Evolutionary conservation across 352 stramenopile genomes (phyloP).

Genomic region (Phytophthora parvispora): DNA sequence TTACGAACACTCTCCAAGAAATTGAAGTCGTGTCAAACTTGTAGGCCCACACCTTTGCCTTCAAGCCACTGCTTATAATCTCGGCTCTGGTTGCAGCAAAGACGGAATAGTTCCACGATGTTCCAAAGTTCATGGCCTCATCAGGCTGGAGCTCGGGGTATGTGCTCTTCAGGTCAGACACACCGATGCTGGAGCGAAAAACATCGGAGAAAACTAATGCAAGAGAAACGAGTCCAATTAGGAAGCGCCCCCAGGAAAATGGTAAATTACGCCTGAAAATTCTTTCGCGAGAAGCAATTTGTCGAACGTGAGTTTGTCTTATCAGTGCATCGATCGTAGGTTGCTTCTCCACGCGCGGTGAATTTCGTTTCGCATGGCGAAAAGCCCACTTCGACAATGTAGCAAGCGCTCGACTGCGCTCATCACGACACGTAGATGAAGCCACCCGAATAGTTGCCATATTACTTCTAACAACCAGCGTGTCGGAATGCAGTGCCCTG

Average conservation of each 20-base stretch:
- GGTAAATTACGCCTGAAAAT: slow-evolving; percentile 35
- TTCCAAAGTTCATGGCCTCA: slow-evolving; percentile 25
- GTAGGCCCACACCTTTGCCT: slow-evolving; percentile 31
- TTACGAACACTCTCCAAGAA: slow-evolving; percentile 22
- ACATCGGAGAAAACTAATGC: slow-evolving; percentile 44
- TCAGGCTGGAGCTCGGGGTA: slow-evolving; percentile 44
- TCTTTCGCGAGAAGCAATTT: slow-evolving; percentile 28
- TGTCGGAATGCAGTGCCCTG: too few relatives aligned
- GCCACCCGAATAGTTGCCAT: too few relatives aligned
- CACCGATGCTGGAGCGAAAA: slow-evolving; percentile 33
- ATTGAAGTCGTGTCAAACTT: slow-evolving; percentile 44
- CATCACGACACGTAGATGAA: too few relatives aligned
- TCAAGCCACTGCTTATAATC: background rate
- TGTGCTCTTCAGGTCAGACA: slow-evolving; percentile 11
- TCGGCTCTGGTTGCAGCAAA: slow-evolving; percentile 13
- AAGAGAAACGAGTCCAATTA: slow-evolving; percentile 34
- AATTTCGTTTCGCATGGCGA: too few relatives aligned
- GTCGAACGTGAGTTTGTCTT: slow-evolving; percentile 18
- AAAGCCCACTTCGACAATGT: too few relatives aligned
- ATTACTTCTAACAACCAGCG: too few relatives aligned
- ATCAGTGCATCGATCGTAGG: too few relatives aligned
- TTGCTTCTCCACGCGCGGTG: too few relatives aligned
- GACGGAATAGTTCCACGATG: slow-evolving; percentile 26
- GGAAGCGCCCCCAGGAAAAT: slow-evolving; percentile 34
- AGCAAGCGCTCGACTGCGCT: too few relatives aligned